Conservation (phyloP, 495 filamentous ascomycete species). For the Xylaria nigripes region DNA sequence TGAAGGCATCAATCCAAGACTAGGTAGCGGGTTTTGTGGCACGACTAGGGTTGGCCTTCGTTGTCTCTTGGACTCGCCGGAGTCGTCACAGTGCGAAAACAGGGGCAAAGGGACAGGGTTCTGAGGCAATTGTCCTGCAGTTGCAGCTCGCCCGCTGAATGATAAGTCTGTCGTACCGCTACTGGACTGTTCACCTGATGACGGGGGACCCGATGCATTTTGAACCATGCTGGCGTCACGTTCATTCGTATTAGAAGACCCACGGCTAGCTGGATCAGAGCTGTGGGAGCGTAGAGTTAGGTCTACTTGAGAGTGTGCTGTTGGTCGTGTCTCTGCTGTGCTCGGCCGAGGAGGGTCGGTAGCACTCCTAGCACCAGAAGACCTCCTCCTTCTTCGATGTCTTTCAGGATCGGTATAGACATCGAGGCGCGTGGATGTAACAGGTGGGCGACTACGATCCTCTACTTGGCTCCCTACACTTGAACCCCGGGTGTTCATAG, state of each 20-base stretch:
- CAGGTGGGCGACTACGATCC: constrained; percentile 38
- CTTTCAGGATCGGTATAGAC: constrained; percentile 34
- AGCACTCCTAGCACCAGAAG: constrained; percentile 34
- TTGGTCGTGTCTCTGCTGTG: constrained; percentile 34
- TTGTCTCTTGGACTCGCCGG: constrained; percentile 13
- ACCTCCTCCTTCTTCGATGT: constrained; percentile 34
- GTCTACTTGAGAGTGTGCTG: constrained; percentile 53
- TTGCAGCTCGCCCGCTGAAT: constrained; percentile 22
- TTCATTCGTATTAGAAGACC: constrained; percentile 33
- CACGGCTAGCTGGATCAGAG: constrained; percentile 20
- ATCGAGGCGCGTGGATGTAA: constrained; percentile 36
- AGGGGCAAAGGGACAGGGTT: constrained; percentile 9
- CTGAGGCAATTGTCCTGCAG: constrained; percentile 9
- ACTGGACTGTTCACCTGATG: constrained; percentile 2
- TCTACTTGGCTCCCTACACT: constrained; percentile 29
- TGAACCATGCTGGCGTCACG: constrained; percentile 29
- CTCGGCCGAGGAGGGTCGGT: constrained; percentile 34
- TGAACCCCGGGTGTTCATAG: constrained; percentile 33
- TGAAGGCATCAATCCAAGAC: constrained; percentile 23
- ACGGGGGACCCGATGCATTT: constrained; percentile 2
- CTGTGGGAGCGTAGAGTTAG: constrained; percentile 40
- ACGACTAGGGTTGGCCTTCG: constrained; percentile 17
- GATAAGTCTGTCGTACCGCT: constrained; percentile 19
- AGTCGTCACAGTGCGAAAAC: constrained; percentile 19
- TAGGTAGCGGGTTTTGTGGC: constrained; percentile 22